Percentiles rank a stretch among this genome's conserved stretches.
phyloP scores from a whole-genome alignment of 2,329 filamentous ascomycete genomes.

The Colletotrichum salicis region DNA sequence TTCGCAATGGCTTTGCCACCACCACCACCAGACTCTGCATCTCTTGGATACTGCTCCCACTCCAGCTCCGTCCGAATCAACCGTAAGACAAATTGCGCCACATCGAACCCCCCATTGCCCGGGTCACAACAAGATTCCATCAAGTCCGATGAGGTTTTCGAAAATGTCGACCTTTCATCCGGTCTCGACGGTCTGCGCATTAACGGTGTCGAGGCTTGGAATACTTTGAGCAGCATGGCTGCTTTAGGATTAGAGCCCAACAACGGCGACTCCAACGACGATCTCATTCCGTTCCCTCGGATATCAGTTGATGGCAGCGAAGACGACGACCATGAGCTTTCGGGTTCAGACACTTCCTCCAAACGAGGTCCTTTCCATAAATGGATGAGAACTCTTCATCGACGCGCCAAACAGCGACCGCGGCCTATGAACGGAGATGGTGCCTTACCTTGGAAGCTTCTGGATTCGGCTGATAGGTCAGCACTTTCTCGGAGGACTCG shows the following conservation, averaged over 20 bases:
- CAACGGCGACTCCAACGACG: slow-evolving; percentile 36
- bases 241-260: slow-evolving; percentile 51
- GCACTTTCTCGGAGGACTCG: slow-evolving; percentile 43
- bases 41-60: slow-evolving; percentile 46
- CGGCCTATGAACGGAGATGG: slow-evolving; percentile 38
- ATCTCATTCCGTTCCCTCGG: slow-evolving; percentile 13
- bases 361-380: slow-evolving; percentile 68
- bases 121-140: slow-evolving; percentile 25
- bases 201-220: slow-evolving; percentile 46
- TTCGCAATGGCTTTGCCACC: slow-evolving; percentile 47
- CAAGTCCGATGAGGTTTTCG: slow-evolving; percentile 42
- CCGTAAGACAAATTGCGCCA: slow-evolving; percentile 51
- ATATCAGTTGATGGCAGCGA: slow-evolving; percentile 41
- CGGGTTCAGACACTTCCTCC: slow-evolving; percentile 6
- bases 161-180: slow-evolving; percentile 46
- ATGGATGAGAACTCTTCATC: slow-evolving; percentile 78
- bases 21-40: slow-evolving; percentile 39
- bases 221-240: slow-evolving; percentile 54
- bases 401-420: slow-evolving; percentile 59
- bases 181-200: slow-evolving; percentile 39
- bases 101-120: slow-evolving; percentile 43
- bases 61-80: slow-evolving; percentile 51
- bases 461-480: slow-evolving; percentile 39
- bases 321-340: slow-evolving; percentile 31
- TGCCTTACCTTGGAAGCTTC: slow-evolving; percentile 48